A percentile compares a stretch with the other conserved stretches of the same genome.
phyloP scores from a whole-genome alignment of 2,329 filamentous ascomycete genomes.

The Nemania serpens region DNA sequence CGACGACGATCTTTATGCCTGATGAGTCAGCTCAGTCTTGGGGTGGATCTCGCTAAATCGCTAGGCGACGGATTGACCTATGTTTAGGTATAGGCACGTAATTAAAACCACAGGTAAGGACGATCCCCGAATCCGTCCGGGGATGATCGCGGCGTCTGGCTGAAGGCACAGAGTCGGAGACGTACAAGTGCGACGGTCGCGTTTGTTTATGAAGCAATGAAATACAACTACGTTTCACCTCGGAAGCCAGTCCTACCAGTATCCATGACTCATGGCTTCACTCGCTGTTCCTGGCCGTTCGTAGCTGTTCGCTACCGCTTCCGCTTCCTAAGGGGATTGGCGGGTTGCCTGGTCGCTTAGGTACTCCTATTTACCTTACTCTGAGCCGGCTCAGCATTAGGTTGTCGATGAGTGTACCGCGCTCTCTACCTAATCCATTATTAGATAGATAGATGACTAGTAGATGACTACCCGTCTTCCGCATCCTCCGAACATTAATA shows the following conservation, averaged over 20 bases:
- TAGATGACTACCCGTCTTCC: too few species aligned
- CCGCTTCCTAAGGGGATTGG: too few species aligned
- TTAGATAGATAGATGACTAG: too few species aligned
- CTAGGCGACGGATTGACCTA: neutral
- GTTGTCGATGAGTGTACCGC: too few species aligned
- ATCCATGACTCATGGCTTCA: neutral
- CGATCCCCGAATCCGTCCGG: conserved; percentile 1
- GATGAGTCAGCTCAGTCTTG: conserved; percentile 6
- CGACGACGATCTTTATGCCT: conserved; percentile 1
- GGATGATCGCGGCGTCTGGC: conserved; percentile 3
- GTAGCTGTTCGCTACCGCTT: too few species aligned
- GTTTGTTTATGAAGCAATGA: conserved; percentile 14
- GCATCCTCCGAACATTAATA: conserved; percentile 13
- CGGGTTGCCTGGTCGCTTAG: too few species aligned
- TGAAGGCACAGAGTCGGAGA: neutral
- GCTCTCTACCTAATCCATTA: too few species aligned
- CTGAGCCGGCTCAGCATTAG: too few species aligned
- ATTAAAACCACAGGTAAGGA: neutral
- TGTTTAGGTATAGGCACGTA: neutral
- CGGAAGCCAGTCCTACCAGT: neutral
- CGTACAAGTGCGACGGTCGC: conserved; percentile 3
- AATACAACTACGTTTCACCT: conserved; percentile 10
- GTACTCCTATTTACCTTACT: too few species aligned
- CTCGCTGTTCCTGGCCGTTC: too few species aligned
- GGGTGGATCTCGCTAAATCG: neutral